Base-by-base conservation (phyloP, 495 filamentous ascomycete genomes). In the Parachaetomium inaequale region DNA sequence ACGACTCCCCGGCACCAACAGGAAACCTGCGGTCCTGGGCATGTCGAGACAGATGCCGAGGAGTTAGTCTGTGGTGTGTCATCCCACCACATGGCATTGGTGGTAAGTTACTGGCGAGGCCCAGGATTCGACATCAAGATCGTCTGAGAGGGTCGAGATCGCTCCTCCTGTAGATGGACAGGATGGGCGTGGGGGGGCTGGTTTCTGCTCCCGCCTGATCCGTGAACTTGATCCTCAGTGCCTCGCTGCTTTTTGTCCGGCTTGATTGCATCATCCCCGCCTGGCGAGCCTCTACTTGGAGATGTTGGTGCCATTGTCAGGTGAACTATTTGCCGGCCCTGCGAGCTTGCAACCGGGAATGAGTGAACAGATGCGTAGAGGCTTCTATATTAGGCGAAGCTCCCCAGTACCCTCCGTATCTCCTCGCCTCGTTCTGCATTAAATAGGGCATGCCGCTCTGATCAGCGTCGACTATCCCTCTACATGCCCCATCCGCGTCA, bases 11-110 rank as follows among this genome's bases (percentile, higher is more conserved):
- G 21, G 7, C 17, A n/a, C 17, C 29, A 62, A 65, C 56, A 29
- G 56, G n/a, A 43, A 42, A 46, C 51, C 2, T 12, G 0, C 29
- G 31, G 4, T 12, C 17, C 29, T 36, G 14, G 42, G 21, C 14
- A 29, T 45, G 34, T 19, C 19, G 7, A 28, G 5, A 12, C 31
- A 36, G 59, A 38, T 34, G 66, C 49, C 56, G 64, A 63, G 36
- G 56, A 56, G 55, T 61, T 46, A 61, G 45, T 31, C 26, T 15
- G 14, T 36, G 29, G 14, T 36, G 29, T 53, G 29, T 5, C 3
- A 36, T 21, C 6, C 50, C 28, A 34, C 31, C 15, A 53, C 50
- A 36, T 36, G 29, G 50, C 50, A 36, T 28, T 23, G 31, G 31
- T 36, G 29, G 14, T n/a, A 21, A 23, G 17, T 3, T 40, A 15